Evolutionary conservation across 805 yeast genomes (phyloP).

Genomic region (Wickerhamomyces bovis): DNA sequence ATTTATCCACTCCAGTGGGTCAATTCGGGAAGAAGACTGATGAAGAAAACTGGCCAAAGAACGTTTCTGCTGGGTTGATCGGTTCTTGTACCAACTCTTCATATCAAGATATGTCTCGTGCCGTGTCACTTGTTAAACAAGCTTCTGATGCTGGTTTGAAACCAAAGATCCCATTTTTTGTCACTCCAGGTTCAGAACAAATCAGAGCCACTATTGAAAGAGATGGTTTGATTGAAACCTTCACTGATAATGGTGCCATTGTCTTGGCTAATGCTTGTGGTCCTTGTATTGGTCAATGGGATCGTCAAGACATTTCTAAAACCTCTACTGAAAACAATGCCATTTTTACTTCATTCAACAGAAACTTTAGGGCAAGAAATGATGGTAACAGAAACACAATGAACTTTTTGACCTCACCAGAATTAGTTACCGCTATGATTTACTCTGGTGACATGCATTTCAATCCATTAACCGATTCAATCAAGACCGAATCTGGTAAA

Average conservation of each 20-base stretch:
- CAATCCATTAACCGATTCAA: slow-evolving; percentile 87
- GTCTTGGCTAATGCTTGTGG: slow-evolving; percentile 98
- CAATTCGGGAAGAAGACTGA: slow-evolving; percentile 67
- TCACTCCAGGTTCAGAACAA: slow-evolving; percentile 98
- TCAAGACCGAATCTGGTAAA: slow-evolving; percentile 62
- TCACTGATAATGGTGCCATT: slow-evolving; percentile 82
- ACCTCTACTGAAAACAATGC: slow-evolving; percentile 68
- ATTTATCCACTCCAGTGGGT: slow-evolving; percentile 88
- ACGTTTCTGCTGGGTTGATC: slow-evolving; percentile 86
- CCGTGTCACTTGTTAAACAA: slow-evolving; percentile 82
- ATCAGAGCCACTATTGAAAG: slow-evolving; percentile 95
- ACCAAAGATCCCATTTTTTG: slow-evolving; percentile 88
- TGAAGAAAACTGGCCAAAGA: slow-evolving; percentile 78
- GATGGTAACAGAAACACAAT: slow-evolving; percentile 97
- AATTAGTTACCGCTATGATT: slow-evolving; percentile 93
- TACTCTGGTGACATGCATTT: slow-evolving; percentile 89
- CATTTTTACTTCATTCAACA: slow-evolving; percentile 93
- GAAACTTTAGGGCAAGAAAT: slow-evolving; percentile 96
- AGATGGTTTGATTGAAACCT: slow-evolving; percentile 81
- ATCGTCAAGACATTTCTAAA: slow-evolving; percentile 73
- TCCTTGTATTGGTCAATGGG: slow-evolving; percentile 99
- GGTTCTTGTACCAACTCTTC: slow-evolving; percentile 99
- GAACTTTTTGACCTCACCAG: slow-evolving; percentile 98
- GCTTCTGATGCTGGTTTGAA: slow-evolving; percentile 83
- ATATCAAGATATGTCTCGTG: slow-evolving; percentile 97